Percentiles rank a stretch among this genome's conserved stretches.
phyloP scores from a whole-genome alignment of 345 rosid genomes.

The Anacardium occidentale region DNA sequence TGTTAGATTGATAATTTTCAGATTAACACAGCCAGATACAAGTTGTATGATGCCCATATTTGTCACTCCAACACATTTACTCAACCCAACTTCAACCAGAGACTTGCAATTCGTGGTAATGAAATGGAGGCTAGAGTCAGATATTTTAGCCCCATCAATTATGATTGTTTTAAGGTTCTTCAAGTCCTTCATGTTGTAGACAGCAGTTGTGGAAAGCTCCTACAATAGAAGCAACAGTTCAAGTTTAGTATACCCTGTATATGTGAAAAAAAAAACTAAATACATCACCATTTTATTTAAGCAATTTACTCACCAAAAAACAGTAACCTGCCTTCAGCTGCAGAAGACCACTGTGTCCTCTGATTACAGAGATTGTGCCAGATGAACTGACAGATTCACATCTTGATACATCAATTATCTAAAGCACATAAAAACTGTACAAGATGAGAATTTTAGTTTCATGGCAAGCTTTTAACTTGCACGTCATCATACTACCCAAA shows the following conservation, averaged over 20 bases:
- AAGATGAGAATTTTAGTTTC: background rate
- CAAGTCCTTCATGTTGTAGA: constrained; percentile 44
- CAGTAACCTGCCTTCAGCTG: constrained; percentile 63
- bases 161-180: constrained; percentile 54
- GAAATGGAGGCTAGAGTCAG: constrained; percentile 43
- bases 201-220: constrained; percentile 53
- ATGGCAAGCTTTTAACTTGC: background rate
- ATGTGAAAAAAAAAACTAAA: background rate
- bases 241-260: constrained; percentile 3
- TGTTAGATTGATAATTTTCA: constrained; percentile 59
- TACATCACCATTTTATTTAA: constrained; percentile 4
- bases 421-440: constrained; percentile 7
- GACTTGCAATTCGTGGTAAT: constrained; percentile 55
- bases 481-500: background rate
- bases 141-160: constrained; percentile 64
- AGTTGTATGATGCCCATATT: constrained; percentile 56
- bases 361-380: constrained; percentile 48
- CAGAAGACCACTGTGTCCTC: constrained; percentile 57
- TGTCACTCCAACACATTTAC: constrained; percentile 71
- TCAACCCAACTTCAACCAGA: constrained; percentile 66
- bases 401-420: constrained; percentile 79
- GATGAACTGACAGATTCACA: constrained; percentile 60
- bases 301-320: constrained; percentile 55
- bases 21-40: constrained; percentile 53
- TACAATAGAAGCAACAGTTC: constrained; percentile 25